Evolutionary conservation across 257 asterid species (phyloP), one percentile per base, ranked within the genome.

Genomic region (Asclepias syriaca): DNA sequence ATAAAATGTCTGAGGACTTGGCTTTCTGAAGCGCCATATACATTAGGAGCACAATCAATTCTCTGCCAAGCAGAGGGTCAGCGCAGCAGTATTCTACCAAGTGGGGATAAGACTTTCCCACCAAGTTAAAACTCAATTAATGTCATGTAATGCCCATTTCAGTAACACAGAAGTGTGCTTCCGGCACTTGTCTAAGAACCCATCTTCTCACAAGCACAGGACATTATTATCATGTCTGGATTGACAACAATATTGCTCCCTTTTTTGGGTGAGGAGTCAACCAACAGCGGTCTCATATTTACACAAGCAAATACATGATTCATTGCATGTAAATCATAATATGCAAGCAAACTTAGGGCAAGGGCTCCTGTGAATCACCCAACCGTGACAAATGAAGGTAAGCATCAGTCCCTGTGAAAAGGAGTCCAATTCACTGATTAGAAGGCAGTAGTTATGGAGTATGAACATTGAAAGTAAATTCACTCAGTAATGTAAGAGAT

Each of bases 341-440:
- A 58, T 0, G 11, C 57, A 66, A 3, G 40, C 24, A 27, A 60
- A 45, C 66, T 84, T 80, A 84, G 65, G 88, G 86, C 78, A 84
- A 58, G 45, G 88, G 86, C 80, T 84, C 86, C 68, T 84, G 88
- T 10, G 88, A 84, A 77, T 84, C 88, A 24, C 88, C 86, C 77
- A 84, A 70, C 74, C 86, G 79, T 24, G 88, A 84, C 74, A 84
- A 70, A 70, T 81, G 86, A 63, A 84, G 86, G 58, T 84, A 84
- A n/a, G 88, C 88, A 75, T 84, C 88, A 21, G 88, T 84, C 39
- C 88, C 88, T 84, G 84, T 21, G 57, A 65, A 68, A 34, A 37
- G 50, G 21, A 69, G 19, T 9, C 24, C 24, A 34, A 34, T 10
- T 34, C n/a, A 64, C 15, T 14, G 14, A 19, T 64, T 64, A 63